These are phyloP conservation scores for Rhizopogon sp. DNA, from an alignment of 768 basidiomycete genomes.

Conservation along the genomic window DNA sequence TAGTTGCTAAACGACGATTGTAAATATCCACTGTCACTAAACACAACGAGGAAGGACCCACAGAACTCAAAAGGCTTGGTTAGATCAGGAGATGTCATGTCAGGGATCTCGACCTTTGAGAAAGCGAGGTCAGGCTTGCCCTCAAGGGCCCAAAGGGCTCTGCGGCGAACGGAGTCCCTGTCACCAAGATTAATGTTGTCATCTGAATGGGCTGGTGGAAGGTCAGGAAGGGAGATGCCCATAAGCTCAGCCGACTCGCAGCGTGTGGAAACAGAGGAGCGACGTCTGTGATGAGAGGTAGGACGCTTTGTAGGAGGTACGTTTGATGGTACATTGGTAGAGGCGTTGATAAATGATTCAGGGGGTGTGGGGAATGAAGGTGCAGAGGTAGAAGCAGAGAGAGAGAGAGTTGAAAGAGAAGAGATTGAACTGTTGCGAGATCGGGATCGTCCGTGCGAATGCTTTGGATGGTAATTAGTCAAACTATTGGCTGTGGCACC, in stretches of 20 bases:
- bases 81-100: conserved; percentile 55
- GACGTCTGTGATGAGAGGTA: conserved; percentile 78
- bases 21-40: neutral
- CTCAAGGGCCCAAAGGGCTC: conserved; percentile 84
- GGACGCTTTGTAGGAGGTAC: conserved; percentile 41
- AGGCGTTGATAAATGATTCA: conserved; percentile 31
- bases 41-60: conserved; percentile 33
- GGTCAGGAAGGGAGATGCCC: conserved; percentile 70
- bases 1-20: conserved; percentile 40
- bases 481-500: conserved; percentile 30
- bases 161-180: conserved; percentile 73
- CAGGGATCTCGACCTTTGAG: conserved; percentile 80
- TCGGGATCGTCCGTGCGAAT: conserved; percentile 42
- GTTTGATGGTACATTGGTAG: conserved; percentile 21
- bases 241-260: conserved; percentile 89
- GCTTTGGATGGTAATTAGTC: conserved; percentile 30
- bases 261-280: conserved; percentile 85
- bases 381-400: conserved; percentile 29
- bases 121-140: conserved; percentile 71
- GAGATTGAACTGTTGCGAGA: conserved; percentile 64
- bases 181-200: conserved; percentile 67
- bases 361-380: conserved; percentile 32
- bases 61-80: conserved; percentile 63
- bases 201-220: conserved; percentile 55
- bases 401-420: conserved; percentile 30